Base-by-base conservation (phyloP, 2,329 filamentous ascomycete species). In the Trichothecium sympodiale region DNA sequence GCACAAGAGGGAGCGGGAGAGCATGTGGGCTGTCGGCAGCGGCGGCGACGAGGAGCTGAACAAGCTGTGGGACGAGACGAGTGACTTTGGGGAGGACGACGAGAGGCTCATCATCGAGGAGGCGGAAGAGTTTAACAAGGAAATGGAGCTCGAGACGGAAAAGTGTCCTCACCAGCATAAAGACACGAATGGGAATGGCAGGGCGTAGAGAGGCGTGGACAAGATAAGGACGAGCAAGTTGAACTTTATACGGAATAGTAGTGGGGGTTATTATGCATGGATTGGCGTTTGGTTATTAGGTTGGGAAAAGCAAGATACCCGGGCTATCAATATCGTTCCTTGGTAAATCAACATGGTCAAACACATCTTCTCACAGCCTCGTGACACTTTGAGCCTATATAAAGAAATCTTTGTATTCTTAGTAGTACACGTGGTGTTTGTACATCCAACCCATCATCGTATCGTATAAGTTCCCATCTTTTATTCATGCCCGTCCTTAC, bases 1-100 rank as follows among this genome's bases (percentile, higher is more conserved):
- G 30, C 93, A 98, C 58, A 98, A 98, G 67, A 68, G 89, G 30
- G 65, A 89, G 50, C 67, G 91, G 16, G 91, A 98, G 61, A 87
- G 80, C 48, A 93, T 94, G 43, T 98, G 93, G 91, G 85, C 87
- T 1, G 78, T 94, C 3, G 75, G 75, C 20, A 69, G 72, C 8
- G 49, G 46, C 8, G 67, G 73, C 17, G 73, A 79, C 26, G 61
- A 64, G 9, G 89, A 96, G 59, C 80, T 86, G 60, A 74, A 80
- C 43, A 83, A 77, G 59, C 61, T 93, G 44, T 93, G 83, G 81
- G 85, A 91, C 29, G 86, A 94, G 53, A 80, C 77, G 14, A 94
- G 85, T 49, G 85, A 91, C 43, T 68, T 89, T 41, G 84, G 82
- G 4, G 84, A 91, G 41, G 91, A 98, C 52, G 91, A 98, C 51